Conservation (phyloP, 2,329 filamentous ascomycete genomes). For the Plectosphaerella cucumerina region DNA sequence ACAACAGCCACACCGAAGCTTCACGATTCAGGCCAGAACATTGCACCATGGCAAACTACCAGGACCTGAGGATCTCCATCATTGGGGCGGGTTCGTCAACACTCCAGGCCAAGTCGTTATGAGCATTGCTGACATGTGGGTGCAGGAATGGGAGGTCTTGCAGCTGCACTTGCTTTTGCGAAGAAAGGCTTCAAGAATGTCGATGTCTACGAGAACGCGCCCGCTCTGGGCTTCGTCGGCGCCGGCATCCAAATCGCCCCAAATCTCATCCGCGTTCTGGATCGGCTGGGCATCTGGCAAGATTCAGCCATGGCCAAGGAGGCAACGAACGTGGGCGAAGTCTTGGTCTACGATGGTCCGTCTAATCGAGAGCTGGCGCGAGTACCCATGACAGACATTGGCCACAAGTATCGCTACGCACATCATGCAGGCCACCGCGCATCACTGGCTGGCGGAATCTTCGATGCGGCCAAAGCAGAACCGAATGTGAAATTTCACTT, state of each 20-base stretch:
- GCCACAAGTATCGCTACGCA: slow-evolving; percentile 64
- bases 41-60: slow-evolving; percentile 22
- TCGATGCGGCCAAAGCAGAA: slow-evolving; percentile 62
- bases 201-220: slow-evolving; percentile 68
- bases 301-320: slow-evolving; percentile 57
- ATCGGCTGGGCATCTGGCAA: slow-evolving; percentile 67
- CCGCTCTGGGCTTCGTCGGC: slow-evolving; percentile 73
- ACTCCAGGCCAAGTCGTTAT: no score
- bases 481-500: slow-evolving; percentile 65
- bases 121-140: not conserved
- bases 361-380: slow-evolving; percentile 65
- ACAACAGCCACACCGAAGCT: no score
- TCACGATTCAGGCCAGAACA: not conserved
- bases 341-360: slow-evolving; percentile 48
- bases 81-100: not conserved
- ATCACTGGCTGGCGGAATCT: slow-evolving; percentile 65
- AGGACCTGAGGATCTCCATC: slow-evolving; percentile 13
- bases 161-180: slow-evolving; percentile 66
- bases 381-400: slow-evolving; percentile 64
- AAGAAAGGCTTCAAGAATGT: slow-evolving; percentile 72
- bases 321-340: slow-evolving; percentile 64
- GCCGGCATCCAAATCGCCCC: slow-evolving; percentile 81
- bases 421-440: slow-evolving; percentile 78
- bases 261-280: slow-evolving; percentile 74
- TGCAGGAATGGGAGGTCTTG: slow-evolving; percentile 72